Conservation (phyloP, 2,329 filamentous ascomycete species). For the Leptographium lundbergii region DNA sequence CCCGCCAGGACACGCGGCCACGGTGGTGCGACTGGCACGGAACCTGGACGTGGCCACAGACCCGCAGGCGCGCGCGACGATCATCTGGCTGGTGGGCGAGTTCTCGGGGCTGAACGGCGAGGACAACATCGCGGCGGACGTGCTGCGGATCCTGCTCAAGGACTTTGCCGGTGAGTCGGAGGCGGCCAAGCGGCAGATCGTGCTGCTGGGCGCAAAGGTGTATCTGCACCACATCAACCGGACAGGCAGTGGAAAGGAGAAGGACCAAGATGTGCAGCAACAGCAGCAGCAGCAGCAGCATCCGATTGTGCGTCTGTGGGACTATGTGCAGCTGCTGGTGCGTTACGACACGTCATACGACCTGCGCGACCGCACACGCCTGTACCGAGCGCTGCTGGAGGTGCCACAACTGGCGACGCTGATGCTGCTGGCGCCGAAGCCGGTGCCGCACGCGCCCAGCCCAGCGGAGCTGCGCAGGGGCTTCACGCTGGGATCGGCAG, state of each 20-base stretch:
- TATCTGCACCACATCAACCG: slow-evolving; percentile 79
- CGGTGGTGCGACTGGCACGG: slow-evolving; percentile 78
- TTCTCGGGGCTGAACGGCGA: slow-evolving; percentile 70
- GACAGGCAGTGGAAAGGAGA: slow-evolving; percentile 16
- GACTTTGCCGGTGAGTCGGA: slow-evolving; percentile 77
- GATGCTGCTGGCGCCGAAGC: slow-evolving; percentile 86
- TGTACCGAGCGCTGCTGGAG: slow-evolving; percentile 74
- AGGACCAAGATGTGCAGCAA: slow-evolving; percentile 9
- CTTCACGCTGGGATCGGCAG: slow-evolving; percentile 71
- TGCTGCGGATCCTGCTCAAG: slow-evolving; percentile 69
- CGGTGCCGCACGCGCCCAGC: slow-evolving; percentile 78
- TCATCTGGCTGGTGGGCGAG: slow-evolving; percentile 95
- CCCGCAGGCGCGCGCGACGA: slow-evolving; percentile 79
- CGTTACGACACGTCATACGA: slow-evolving; percentile 94
- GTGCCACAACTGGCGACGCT: slow-evolving; percentile 81
- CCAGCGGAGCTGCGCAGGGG: slow-evolving; percentile 74
- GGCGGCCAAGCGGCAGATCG: slow-evolving; percentile 77
- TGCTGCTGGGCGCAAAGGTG: slow-evolving; percentile 89
- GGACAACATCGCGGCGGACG: slow-evolving; percentile 86
- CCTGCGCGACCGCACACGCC: slow-evolving; percentile 76
- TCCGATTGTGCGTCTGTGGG: slow-evolving; percentile 66
- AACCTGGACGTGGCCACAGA: slow-evolving; percentile 83
- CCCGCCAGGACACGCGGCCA: slow-evolving; percentile 65
- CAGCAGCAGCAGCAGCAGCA: slow-evolving; percentile 28
- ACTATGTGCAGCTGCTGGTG: slow-evolving; percentile 71